Evolutionary conservation across 352 stramenopile genomes (phyloP).

Genomic region (Phytopythium cucurbitacearum): DNA sequence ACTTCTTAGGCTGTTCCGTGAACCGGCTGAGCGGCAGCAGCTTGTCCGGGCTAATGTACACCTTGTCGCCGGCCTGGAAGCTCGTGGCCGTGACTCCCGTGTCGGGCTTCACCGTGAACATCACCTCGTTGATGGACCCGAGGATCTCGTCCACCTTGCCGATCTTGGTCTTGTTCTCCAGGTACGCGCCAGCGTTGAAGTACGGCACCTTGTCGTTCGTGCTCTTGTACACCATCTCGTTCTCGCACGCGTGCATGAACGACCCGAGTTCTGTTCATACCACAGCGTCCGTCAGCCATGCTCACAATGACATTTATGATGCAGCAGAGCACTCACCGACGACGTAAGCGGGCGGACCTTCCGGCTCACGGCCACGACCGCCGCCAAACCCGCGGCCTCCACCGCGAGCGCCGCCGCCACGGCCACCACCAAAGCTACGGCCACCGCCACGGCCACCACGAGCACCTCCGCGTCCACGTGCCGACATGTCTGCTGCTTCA

Average conservation of each 20-base stretch:
- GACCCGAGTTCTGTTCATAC: constrained; percentile 85
- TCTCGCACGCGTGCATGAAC: constrained; percentile 97
- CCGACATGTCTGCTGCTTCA: constrained; percentile 36
- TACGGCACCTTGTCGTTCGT: constrained; percentile 96
- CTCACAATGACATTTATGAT: neutral
- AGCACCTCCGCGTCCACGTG: constrained; percentile 48
- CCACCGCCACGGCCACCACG: constrained; percentile 31
- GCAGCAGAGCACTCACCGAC: constrained; percentile 35
- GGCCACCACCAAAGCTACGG: constrained; percentile 34
- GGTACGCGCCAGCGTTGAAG: constrained; percentile 98
- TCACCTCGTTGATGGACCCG: constrained; percentile 94
- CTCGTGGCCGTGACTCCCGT: constrained; percentile 91
- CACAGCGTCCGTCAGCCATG: neutral
- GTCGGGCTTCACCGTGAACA: constrained; percentile 97
- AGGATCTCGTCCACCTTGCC: constrained; percentile 99
- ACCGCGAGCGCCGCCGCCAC: constrained; percentile 25
- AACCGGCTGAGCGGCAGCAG: constrained; percentile 95
- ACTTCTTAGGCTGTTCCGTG: constrained; percentile 88
- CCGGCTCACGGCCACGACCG: constrained; percentile 41
- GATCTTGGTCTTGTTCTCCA: constrained; percentile 99
- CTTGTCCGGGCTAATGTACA: constrained; percentile 98
- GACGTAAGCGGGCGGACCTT: constrained; percentile 68
- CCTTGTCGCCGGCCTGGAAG: constrained; percentile 96
- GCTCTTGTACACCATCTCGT: constrained; percentile 97
- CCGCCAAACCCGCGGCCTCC: constrained; percentile 39